These are phyloP conservation scores for Candida adriatica DNA, from an alignment of 805 yeast species.

Conservation along the genomic window DNA sequence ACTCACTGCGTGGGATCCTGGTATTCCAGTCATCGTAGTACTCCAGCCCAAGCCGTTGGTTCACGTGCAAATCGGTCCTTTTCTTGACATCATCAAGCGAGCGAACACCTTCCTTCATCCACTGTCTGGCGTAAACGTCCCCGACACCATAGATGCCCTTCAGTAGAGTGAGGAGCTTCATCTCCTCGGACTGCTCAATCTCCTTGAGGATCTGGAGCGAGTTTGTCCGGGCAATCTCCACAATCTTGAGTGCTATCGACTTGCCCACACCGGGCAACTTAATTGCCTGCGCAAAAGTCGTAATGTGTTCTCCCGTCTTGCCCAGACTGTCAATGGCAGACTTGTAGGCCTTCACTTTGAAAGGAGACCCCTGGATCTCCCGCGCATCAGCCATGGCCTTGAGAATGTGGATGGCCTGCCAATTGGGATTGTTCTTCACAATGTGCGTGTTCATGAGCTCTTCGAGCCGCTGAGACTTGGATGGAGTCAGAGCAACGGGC, in stretches of 20 bases:
- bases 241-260: slow-evolving; percentile 36
- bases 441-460: slow-evolving; percentile 4
- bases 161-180: slow-evolving; percentile 26
- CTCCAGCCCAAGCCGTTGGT: slow-evolving; percentile 34
- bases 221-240: slow-evolving; percentile 37
- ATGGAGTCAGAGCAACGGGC: slow-evolving; percentile 1
- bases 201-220: slow-evolving; percentile 17
- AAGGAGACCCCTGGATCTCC: slow-evolving; percentile 27
- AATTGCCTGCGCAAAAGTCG: slow-evolving; percentile 31
- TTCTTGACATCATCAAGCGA: slow-evolving; percentile 32
- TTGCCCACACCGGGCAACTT: slow-evolving; percentile 35
- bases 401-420: slow-evolving; percentile 14
- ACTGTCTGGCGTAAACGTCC: slow-evolving; percentile 30
- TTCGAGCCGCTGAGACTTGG: slow-evolving; percentile 7
- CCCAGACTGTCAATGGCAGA: slow-evolving; percentile 35
- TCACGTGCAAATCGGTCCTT: slow-evolving; percentile 23
- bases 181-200: slow-evolving; percentile 21
- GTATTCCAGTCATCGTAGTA: slow-evolving; percentile 41
- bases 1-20: slow-evolving; percentile 40
- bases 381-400: slow-evolving; percentile 18
- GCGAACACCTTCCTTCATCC: slow-evolving; percentile 33
- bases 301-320: slow-evolving; percentile 24
- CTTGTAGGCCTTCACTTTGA: slow-evolving; percentile 34
- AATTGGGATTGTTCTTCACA: slow-evolving; percentile 17
- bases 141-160: slow-evolving; percentile 46